A percentile compares a stretch with the other conserved stretches of the same genome.
Evolutionary conservation across 805 yeast species (phyloP).

Genomic region (Kazachstania martiniae): DNA sequence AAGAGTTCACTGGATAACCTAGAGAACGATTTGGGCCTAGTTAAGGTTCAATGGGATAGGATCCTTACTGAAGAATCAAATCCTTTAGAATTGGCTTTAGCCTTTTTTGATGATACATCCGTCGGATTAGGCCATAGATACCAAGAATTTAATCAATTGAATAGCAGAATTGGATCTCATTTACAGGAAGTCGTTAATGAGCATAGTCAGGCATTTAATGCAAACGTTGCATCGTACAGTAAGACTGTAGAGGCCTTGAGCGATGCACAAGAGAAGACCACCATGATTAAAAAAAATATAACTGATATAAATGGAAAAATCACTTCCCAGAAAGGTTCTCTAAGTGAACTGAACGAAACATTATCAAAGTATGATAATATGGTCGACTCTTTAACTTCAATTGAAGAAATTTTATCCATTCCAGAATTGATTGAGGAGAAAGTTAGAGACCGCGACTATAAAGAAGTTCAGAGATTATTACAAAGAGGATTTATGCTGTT

Average conservation of each 20-base stretch:
- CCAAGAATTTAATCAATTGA: constrained; percentile 54
- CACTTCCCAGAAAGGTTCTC: constrained; percentile 41
- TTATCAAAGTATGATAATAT: constrained; percentile 54
- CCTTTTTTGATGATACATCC: constrained; percentile 74
- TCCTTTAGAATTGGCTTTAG: constrained; percentile 76
- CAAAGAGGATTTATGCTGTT: constrained; percentile 36
- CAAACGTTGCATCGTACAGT: constrained; percentile 76
- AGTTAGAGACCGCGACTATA: constrained; percentile 61
- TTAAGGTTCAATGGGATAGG: constrained; percentile 39
- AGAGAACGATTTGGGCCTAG: constrained; percentile 21
- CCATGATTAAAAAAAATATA: constrained; percentile 38
- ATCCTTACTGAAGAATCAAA: constrained; percentile 48
- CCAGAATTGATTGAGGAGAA: constrained; percentile 56
- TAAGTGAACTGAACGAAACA: constrained; percentile 55
- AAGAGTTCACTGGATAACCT: constrained; percentile 20
- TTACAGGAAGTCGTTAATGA: constrained; percentile 66
- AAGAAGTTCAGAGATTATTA: constrained; percentile 50
- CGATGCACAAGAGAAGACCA: constrained; percentile 52
- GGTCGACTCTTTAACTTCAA: constrained; percentile 57
- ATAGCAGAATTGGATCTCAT: constrained; percentile 43
- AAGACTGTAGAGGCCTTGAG: constrained; percentile 52
- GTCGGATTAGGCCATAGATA: constrained; percentile 79
- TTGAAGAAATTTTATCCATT: constrained; percentile 46
- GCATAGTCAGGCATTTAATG: constrained; percentile 75
- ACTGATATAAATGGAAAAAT: constrained; percentile 40